Evolutionary conservation across 2,329 filamentous ascomycete species (phyloP), one percentile per base, ranked within the genome.

Genomic region (Trichoderma sp.): DNA sequence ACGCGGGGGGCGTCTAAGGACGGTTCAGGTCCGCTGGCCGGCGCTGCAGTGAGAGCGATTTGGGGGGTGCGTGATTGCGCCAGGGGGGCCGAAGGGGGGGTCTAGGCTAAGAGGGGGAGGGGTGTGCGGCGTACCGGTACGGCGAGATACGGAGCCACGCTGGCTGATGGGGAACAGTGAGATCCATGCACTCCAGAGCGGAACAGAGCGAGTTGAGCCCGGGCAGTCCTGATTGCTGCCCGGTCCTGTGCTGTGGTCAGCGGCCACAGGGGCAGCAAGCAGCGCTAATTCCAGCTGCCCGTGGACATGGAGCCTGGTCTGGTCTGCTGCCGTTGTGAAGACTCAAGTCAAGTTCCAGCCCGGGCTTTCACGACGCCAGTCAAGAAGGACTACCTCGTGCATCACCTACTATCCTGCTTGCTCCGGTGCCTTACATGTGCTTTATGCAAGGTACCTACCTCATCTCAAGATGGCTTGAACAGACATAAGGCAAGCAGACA

Each of bases 211-310:
- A 24, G 21, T 24, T 7, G n/a, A n/a, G n/a, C n/a, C n/a, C n/a
- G n/a, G n/a, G n/a, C n/a, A 10, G 24, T 51, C 14, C 2, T 28
- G 9, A 28, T n/a, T 57, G 56, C n/a, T 48, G 12, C 55, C 24
- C 45, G 56, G 34, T 39, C 34, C 34, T 39, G 34, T 39, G 34
- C 34, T 39, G 34, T 63, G 59, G 59, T 63, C 59, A 63, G 59
- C 50, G 59, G 59, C 59, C 59, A 63, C 59, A 63, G 59, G 59
- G 59, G 59, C 48, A 55, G 34, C 41, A 54, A 54, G 50, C 21
- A 48, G 52, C 64, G 64, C 64, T 63, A 66, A 55, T 45, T 59
- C 63, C 64, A 66, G 64, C 64, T 66, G 43, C 45, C 45, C 45
- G 30, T 39, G 21, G 51, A 47, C 45, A 24, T 28, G 63, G 48